Percentiles rank a stretch among this genome's conserved stretches.
These are phyloP conservation scores for Chlorophyllum brunneum DNA, from an alignment of 768 basidiomycete species.

Conservation along the genomic window DNA sequence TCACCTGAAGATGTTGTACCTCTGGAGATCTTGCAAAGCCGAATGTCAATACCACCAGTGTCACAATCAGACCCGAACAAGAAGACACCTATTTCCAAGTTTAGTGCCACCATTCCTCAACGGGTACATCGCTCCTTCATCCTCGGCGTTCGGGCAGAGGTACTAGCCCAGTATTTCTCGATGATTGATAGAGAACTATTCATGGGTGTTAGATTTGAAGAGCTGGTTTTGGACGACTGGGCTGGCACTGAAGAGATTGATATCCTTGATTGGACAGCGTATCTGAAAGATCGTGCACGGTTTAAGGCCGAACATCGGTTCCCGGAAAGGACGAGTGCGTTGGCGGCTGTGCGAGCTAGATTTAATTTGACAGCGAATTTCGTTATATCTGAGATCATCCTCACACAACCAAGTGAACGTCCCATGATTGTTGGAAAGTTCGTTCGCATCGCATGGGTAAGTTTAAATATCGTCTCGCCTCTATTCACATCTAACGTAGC, in stretches of 20 bases:
- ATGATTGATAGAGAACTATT: conserved; percentile 90
- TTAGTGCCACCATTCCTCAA: conserved; percentile 28
- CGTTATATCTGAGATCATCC: conserved; percentile 73
- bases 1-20: conserved; percentile 61
- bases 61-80: conserved; percentile 15
- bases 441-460: conserved; percentile 81
- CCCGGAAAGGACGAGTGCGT: conserved; percentile 61
- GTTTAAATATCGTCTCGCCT: conserved; percentile 19
- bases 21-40: conserved; percentile 59
- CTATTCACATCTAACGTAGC: neutral
- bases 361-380: conserved; percentile 87
- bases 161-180: conserved; percentile 72
- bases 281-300: conserved; percentile 68
- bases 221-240: conserved; percentile 77
- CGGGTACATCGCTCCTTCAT: conserved; percentile 71
- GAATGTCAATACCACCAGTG: conserved; percentile 32
- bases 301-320: conserved; percentile 61
- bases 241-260: conserved; percentile 57
- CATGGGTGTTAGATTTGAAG: conserved; percentile 81
- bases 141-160: conserved; percentile 54
- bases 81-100: conserved; percentile 28
- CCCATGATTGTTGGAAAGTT: conserved; percentile 69
- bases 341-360: conserved; percentile 71
- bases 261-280: conserved; percentile 81
- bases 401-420: conserved; percentile 66